A percentile compares a stretch with the other conserved stretches of the same genome.
Conservation (phyloP, 495 filamentous ascomycete species). For the Trichoderma reesei region DNA sequence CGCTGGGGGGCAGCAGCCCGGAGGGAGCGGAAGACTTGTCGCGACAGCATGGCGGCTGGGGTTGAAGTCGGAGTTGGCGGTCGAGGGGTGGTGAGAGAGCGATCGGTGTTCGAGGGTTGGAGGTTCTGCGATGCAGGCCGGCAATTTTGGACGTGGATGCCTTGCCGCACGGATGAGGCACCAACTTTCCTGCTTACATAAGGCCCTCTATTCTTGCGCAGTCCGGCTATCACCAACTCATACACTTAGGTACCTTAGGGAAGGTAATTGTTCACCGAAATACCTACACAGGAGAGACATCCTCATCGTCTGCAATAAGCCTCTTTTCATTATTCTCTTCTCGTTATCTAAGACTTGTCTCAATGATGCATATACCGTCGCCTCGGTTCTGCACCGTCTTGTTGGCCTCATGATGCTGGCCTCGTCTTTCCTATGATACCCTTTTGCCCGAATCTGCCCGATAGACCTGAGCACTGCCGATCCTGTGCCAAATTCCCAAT, state of each 20-base stretch:
- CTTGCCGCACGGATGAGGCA: slow-evolving; percentile 11
- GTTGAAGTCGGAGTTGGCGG: slow-evolving; percentile 17
- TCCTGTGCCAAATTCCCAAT: slow-evolving; percentile 1
- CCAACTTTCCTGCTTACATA: slow-evolving; percentile 1
- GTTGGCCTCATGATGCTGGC: not conserved
- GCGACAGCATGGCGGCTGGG: slow-evolving; percentile 48
- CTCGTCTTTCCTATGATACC: not conserved
- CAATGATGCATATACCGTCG: not conserved
- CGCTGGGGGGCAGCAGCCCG: slow-evolving; percentile 46
- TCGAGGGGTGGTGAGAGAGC: slow-evolving; percentile 9
- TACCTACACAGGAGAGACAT: too few relatives aligned
- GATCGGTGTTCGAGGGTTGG: slow-evolving; percentile 9
- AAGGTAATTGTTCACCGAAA: too few relatives aligned
- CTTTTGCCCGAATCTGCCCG: slow-evolving; percentile 3
- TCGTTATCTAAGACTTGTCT: not conserved
- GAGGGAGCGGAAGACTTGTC: slow-evolving; percentile 50
- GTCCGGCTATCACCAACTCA: not conserved
- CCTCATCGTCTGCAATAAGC: not conserved
- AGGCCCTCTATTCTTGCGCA: not conserved
- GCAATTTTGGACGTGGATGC: slow-evolving; percentile 13
- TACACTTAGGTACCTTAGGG: not conserved
- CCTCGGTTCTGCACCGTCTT: not conserved
- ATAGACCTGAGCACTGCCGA: not conserved
- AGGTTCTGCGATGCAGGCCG: slow-evolving; percentile 8
- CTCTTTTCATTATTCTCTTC: not conserved